Evolutionary conservation across 2,329 filamentous ascomycete genomes (phyloP).

Genomic region (Arthrocladium fulminans): DNA sequence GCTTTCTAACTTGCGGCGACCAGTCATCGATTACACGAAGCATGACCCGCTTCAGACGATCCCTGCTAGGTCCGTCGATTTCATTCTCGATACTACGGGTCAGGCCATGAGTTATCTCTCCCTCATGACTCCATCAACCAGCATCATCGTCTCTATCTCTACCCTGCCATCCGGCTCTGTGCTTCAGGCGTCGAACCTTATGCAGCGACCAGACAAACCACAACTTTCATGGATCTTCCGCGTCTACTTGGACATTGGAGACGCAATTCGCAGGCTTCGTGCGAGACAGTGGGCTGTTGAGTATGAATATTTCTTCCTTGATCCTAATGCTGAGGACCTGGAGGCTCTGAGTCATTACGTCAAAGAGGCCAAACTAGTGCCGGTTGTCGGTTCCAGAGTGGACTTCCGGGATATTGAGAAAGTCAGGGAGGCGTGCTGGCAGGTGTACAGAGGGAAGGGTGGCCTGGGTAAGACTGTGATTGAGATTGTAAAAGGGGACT

Average conservation of each 20-base stretch:
- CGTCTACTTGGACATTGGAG: conserved; percentile 26
- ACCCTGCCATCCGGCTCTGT: conserved; percentile 30
- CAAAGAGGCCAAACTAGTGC: conserved; percentile 36
- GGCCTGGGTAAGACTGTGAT: conserved; percentile 39
- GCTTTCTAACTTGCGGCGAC: conserved; percentile 2
- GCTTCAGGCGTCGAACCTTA: conserved; percentile 28
- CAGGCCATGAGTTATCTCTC: conserved; percentile 34
- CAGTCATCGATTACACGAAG: conserved; percentile 44
- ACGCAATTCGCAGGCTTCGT: conserved; percentile 34
- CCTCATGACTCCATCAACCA: conserved; percentile 33
- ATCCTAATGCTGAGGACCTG: conserved; percentile 34
- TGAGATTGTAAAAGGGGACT: too few species aligned
- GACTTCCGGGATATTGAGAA: conserved; percentile 37
- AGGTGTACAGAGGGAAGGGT: conserved; percentile 35
- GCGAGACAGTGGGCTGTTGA: conserved; percentile 38
- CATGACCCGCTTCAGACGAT: conserved; percentile 32
- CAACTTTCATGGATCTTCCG: conserved; percentile 23
- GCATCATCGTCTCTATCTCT: conserved; percentile 31
- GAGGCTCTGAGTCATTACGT: conserved; percentile 36
- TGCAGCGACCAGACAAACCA: conserved; percentile 23
- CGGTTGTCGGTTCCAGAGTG: conserved; percentile 36
- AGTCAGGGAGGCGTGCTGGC: conserved; percentile 34
- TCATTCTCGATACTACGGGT: conserved; percentile 44
- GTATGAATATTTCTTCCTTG: conserved; percentile 40
- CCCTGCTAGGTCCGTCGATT: conserved; percentile 39